Evolutionary conservation across 306 rosid genomes (phyloP).

Genomic region (Adenanthera pavonina): DNA sequence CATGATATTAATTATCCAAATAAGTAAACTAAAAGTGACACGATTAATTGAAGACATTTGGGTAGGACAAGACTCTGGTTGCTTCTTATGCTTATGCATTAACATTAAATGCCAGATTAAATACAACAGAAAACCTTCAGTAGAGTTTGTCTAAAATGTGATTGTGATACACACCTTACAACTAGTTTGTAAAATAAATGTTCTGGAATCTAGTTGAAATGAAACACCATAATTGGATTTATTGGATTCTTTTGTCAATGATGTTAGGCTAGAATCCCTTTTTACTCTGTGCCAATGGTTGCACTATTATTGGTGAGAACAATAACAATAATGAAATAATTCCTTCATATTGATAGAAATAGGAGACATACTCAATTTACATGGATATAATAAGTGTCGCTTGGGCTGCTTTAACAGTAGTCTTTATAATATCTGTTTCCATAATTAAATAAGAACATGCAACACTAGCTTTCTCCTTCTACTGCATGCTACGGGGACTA

Average conservation of each 20-base stretch:
- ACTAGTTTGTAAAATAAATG: constrained; percentile 14
- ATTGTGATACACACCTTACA: constrained; percentile 4
- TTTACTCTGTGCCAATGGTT: too few relatives aligned
- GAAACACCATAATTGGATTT: too few relatives aligned
- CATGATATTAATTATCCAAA: constrained; percentile 1
- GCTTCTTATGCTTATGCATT: neutral
- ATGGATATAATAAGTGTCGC: too few relatives aligned
- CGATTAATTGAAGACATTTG: neutral
- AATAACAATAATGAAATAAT: too few relatives aligned
- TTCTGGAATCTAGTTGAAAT: constrained; percentile 4
- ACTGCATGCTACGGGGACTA: neutral
- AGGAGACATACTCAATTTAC: too few relatives aligned
- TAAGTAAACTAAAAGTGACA: constrained; percentile 2
- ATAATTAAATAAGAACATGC: constrained; percentile 15
- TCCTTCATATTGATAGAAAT: too few relatives aligned
- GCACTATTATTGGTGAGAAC: too few relatives aligned
- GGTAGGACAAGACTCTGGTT: neutral
- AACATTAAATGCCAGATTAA: constrained; percentile 22
- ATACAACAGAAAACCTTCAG: neutral
- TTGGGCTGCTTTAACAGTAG: too few relatives aligned
- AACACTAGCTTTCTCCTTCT: neutral
- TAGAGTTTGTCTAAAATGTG: neutral
- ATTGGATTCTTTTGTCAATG: too few relatives aligned
- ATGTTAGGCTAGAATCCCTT: too few relatives aligned
- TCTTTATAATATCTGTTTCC: neutral